These are phyloP conservation scores for Lentinula novae-zelandiae DNA, from an alignment of 1,284 basidiomycete species.

Conservation along the genomic window DNA sequence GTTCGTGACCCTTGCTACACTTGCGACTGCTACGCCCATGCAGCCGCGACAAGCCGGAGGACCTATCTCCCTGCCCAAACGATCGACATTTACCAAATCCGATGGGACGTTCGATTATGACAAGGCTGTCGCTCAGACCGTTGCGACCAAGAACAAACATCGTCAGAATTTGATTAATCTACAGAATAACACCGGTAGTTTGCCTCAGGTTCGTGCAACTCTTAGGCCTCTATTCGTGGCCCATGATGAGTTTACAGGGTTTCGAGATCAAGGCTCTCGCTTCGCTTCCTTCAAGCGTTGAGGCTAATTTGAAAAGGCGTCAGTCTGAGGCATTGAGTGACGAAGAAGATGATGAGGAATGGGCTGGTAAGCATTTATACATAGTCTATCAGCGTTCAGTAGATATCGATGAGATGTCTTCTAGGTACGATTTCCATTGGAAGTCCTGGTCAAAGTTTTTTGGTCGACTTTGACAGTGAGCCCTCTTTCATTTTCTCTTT, in stretches of 20 bases:
- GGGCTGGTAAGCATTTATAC: constrained; percentile 22
- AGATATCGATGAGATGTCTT: neutral
- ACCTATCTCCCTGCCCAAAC: constrained; percentile 14
- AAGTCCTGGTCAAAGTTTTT: constrained; percentile 22
- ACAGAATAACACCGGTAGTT: constrained; percentile 20
- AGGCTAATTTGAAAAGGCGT: constrained; percentile 16
- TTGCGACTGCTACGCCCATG: neutral
- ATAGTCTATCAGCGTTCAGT: too few species aligned
- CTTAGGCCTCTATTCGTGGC: neutral
- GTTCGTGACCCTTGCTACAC: neutral
- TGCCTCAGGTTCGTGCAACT: constrained; percentile 12
- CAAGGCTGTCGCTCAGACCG: constrained; percentile 17
- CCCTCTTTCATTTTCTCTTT: neutral
- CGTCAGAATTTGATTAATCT: constrained; percentile 24
- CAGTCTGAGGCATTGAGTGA: constrained; percentile 22
- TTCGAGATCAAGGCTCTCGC: constrained; percentile 17
- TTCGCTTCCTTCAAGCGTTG: constrained; percentile 15
- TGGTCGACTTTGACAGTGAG: constrained; percentile 35
- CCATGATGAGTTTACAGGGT: constrained; percentile 14
- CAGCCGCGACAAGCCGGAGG: neutral
- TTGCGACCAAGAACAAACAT: constrained; percentile 23
- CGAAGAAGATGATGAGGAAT: constrained; percentile 17
- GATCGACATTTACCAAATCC: constrained; percentile 16
- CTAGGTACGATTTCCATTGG: constrained; percentile 25
- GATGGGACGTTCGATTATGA: constrained; percentile 24